Evolutionary conservation across 176 grass and related monocot genomes (phyloP).

Genomic region (Coix lacrymajobi): DNA sequence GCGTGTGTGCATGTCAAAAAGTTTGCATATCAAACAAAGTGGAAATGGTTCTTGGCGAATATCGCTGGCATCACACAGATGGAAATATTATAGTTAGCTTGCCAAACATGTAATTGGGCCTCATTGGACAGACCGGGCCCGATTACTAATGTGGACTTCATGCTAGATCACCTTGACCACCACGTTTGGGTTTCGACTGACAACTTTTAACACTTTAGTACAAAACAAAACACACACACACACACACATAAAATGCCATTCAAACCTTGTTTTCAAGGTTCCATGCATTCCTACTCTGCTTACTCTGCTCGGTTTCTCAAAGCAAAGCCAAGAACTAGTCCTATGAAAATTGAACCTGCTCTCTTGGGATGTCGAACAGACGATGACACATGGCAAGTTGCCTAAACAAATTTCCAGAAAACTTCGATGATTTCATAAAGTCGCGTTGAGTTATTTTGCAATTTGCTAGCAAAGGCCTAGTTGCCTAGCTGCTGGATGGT

Average conservation of each 20-base stretch:
- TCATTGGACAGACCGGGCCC: background rate
- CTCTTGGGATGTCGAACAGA: background rate
- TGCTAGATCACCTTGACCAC: background rate
- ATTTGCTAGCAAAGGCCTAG: background rate
- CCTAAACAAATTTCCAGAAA: background rate
- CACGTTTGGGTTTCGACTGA: background rate
- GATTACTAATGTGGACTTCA: background rate
- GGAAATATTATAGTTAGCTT: background rate
- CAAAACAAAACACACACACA: too few relatives aligned
- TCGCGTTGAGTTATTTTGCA: background rate
- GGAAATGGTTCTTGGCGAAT: background rate
- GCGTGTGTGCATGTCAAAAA: background rate
- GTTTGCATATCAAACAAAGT: background rate
- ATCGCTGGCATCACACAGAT: background rate
- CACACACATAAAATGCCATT: background rate
- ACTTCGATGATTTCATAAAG: background rate
- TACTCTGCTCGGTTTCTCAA: background rate
- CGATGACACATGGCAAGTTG: background rate
- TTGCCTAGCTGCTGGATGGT: background rate
- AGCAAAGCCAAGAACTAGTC: background rate
- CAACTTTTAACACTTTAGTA: background rate
- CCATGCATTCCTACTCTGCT: background rate
- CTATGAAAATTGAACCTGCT: background rate
- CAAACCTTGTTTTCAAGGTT: background rate
- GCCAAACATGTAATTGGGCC: background rate